phyloP scores from a whole-genome alignment of 371 early-diverging fungal species.

The Mitosporidium daphniae region DNA sequence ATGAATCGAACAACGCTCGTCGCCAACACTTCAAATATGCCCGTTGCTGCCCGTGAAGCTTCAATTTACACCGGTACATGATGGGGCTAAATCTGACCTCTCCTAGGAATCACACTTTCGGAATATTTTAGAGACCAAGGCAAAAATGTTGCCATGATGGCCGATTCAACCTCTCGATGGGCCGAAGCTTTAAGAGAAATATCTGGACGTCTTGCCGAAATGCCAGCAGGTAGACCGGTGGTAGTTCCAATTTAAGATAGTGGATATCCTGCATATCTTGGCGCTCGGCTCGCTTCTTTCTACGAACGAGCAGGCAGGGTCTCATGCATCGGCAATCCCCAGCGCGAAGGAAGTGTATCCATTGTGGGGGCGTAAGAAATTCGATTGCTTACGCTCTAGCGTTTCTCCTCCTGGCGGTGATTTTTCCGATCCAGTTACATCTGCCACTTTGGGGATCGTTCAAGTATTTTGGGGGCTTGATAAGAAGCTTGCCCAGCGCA shows the following conservation, averaged over 20 bases:
- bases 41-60: slow-evolving; percentile 99
- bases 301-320: slow-evolving; percentile 98
- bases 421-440: slow-evolving; percentile 97
- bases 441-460: slow-evolving; percentile 91
- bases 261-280: slow-evolving; percentile 98
- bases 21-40: slow-evolving; percentile 99
- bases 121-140: slow-evolving; percentile 99
- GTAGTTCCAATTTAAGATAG: slow-evolving; percentile 16
- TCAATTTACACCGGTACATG: slow-evolving; percentile 99
- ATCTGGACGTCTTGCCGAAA: slow-evolving; percentile 97
- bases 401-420: slow-evolving; percentile 99
- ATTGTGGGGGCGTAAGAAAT: slow-evolving; percentile 69
- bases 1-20: slow-evolving; percentile 99
- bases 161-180: slow-evolving; percentile 99
- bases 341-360: slow-evolving; percentile 72
- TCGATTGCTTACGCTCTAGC: slow-evolving; percentile 4
- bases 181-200: slow-evolving; percentile 99
- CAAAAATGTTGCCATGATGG: slow-evolving; percentile 99
- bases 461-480: slow-evolving; percentile 99
- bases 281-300: slow-evolving; percentile 94
- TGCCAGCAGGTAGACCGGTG: slow-evolving; percentile 57
- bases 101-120: slow-evolving; percentile 97
- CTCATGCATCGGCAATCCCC: slow-evolving; percentile 69
- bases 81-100: too few relatives aligned
- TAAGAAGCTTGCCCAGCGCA: slow-evolving; percentile 98